Evolutionary conservation across 495 filamentous ascomycete genomes (phyloP).

Genomic region (Aspergillus wentii): DNA sequence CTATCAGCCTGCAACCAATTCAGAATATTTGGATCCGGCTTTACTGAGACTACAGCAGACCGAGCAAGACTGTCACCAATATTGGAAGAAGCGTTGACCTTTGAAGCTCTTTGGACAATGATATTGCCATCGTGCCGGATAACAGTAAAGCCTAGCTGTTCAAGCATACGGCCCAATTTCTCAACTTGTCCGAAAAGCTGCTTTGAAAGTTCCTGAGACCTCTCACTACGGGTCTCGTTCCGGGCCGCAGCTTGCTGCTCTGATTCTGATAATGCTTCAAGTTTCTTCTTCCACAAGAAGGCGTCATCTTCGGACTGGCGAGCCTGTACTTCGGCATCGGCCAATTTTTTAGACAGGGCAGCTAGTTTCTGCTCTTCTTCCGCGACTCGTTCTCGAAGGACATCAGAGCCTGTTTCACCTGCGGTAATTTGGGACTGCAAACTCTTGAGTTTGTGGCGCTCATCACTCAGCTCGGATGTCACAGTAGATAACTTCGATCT

Average conservation of each 20-base stretch:
- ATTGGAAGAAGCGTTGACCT: slow-evolving; percentile 53
- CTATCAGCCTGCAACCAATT: slow-evolving; percentile 74
- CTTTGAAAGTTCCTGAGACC: slow-evolving; percentile 76
- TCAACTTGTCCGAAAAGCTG: slow-evolving; percentile 74
- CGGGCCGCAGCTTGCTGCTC: slow-evolving; percentile 41
- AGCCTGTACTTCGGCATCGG: slow-evolving; percentile 58
- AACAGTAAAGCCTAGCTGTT: slow-evolving; percentile 77
- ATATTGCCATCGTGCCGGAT: slow-evolving; percentile 69
- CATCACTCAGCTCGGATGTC: slow-evolving; percentile 59
- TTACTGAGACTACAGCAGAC: slow-evolving; percentile 47
- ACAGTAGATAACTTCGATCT: slow-evolving; percentile 53
- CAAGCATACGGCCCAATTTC: slow-evolving; percentile 70
- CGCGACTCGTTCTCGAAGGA: slow-evolving; percentile 61
- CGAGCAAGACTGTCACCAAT: slow-evolving; percentile 57
- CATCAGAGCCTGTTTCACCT: slow-evolving; percentile 76
- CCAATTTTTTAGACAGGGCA: slow-evolving; percentile 57
- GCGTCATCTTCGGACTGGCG: slow-evolving; percentile 65
- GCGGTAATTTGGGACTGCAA: slow-evolving; percentile 66
- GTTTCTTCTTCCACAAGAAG: slow-evolving; percentile 51
- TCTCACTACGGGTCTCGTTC: slow-evolving; percentile 58
- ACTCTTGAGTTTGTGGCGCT: slow-evolving; percentile 57
- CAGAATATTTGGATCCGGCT: slow-evolving; percentile 61
- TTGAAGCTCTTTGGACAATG: slow-evolving; percentile 70
- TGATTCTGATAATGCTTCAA: slow-evolving; percentile 47
- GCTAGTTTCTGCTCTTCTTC: slow-evolving; percentile 64